A percentile compares a stretch with the other conserved stretches of the same genome.
Conservation (phyloP, 75 land plant genomes). For the Selaginella moellendorffii region DNA sequence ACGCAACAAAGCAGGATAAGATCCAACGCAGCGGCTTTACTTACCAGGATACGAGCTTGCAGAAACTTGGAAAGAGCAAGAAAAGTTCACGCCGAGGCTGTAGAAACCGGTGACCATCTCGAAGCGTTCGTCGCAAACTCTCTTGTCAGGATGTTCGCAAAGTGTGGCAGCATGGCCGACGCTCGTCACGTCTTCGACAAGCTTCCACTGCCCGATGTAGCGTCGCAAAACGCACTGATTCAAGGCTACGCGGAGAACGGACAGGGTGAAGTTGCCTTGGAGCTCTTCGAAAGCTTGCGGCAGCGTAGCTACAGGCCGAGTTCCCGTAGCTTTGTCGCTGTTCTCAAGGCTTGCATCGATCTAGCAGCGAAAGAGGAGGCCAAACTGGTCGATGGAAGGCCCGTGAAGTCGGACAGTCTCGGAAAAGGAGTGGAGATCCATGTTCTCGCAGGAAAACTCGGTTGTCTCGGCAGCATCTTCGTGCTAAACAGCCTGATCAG, state of each 20-base stretch:
- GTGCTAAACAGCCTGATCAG: background rate
- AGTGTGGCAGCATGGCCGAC: background rate
- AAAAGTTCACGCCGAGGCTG: background rate
- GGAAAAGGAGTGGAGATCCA: no score
- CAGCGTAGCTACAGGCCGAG: background rate
- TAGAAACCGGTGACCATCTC: background rate
- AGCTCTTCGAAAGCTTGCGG: background rate
- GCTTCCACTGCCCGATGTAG: background rate
- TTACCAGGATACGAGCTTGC: background rate
- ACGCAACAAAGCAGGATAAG: no score
- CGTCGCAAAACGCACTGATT: background rate
- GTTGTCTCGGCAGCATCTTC: background rate
- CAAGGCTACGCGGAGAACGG: background rate
- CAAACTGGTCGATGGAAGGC: background rate
- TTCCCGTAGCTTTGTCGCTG: background rate
- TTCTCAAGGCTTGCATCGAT: background rate
- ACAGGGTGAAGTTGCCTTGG: background rate
- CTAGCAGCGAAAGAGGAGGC: background rate
- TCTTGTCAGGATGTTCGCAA: background rate
- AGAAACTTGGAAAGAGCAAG: background rate
- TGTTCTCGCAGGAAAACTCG: background rate
- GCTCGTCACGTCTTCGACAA: background rate
- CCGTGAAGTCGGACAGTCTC: no score
- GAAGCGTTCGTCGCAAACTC: background rate
- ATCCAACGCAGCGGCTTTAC: background rate